Percentiles rank a stretch among this genome's conserved stretches.
phyloP scores from a whole-genome alignment of 306 rosid species.

The Prinsepia uniflora region DNA sequence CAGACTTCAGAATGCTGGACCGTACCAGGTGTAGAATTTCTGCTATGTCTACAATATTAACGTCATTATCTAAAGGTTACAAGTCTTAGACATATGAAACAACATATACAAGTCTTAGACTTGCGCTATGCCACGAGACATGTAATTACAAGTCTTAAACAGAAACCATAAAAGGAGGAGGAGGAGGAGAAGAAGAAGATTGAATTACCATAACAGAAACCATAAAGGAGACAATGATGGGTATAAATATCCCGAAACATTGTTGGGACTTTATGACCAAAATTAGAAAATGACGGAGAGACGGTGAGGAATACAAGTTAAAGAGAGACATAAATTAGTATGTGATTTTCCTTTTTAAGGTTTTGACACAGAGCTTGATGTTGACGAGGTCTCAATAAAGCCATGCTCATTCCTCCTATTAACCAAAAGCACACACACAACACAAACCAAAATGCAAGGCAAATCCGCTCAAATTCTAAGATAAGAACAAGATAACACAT shows the following conservation, averaged over 20 bases:
- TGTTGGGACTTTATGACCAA: conserved; percentile 21
- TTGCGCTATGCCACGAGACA: too few species aligned
- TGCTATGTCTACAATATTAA: too few species aligned
- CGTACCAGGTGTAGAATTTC: too few species aligned
- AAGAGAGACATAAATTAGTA: neutral
- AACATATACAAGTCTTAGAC: too few species aligned
- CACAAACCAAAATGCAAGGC: conserved; percentile 25
- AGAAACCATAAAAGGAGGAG: too few species aligned
- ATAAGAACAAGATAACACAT: neutral
- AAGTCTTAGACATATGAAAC: too few species aligned
- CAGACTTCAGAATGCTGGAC: too few species aligned
- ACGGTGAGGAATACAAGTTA: conserved; percentile 16
- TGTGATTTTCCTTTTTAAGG: neutral
- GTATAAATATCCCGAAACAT: conserved; percentile 25
- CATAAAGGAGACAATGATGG: conserved; percentile 3
- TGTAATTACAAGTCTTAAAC: too few species aligned
- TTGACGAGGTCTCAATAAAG: conserved; percentile 38
- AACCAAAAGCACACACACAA: neutral
- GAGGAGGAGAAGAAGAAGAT: too few species aligned
- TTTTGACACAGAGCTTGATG: conserved; percentile 15
- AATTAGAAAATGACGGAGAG: conserved; percentile 32
- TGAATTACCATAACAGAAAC: too few species aligned
- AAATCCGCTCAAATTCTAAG: conserved; percentile 21
- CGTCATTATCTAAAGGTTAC: too few species aligned
- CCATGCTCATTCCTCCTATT: conserved; percentile 11